phyloP scores from a whole-genome alignment of 2,329 filamentous ascomycete species.

The Berkeleyomyces basicola region DNA sequence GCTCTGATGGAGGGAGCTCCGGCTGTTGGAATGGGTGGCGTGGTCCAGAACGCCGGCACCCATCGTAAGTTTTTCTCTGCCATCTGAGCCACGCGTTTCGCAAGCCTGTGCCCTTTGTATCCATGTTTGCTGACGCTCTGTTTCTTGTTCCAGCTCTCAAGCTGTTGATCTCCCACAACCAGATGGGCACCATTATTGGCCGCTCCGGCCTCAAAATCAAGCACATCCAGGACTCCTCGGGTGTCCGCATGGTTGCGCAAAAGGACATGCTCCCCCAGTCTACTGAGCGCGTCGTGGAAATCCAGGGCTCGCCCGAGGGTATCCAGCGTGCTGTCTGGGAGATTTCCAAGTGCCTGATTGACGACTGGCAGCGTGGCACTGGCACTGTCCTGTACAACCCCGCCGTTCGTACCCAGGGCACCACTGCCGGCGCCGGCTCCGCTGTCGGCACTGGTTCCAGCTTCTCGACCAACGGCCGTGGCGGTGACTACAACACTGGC shows the following conservation, averaged over 20 bases:
- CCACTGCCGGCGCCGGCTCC: conserved; percentile 33
- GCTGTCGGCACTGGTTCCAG: conserved; percentile 24
- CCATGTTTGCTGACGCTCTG: not conserved
- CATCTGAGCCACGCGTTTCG: not conserved
- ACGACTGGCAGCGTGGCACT: conserved; percentile 94
- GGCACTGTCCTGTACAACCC: conserved; percentile 97
- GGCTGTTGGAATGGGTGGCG: conserved; percentile 87
- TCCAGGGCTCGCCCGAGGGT: conserved; percentile 85
- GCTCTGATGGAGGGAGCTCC: conserved; percentile 85
- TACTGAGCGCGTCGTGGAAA: conserved; percentile 92
- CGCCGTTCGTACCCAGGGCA: conserved; percentile 66
- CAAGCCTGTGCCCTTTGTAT: not conserved
- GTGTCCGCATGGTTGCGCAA: conserved; percentile 96
- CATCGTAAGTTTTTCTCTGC: conserved; percentile 53
- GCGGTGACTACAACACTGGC: conserved; percentile 39
- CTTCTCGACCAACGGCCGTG: conserved; percentile 25
- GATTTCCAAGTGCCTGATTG: conserved; percentile 94
- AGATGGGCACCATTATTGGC: conserved; percentile 99
- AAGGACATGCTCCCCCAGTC: conserved; percentile 99
- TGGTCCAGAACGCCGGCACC: conserved; percentile 73
- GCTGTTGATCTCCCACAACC: conserved; percentile 96
- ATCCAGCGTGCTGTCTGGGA: conserved; percentile 97
- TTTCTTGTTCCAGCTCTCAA: conserved; percentile 57
- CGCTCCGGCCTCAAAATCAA: conserved; percentile 96
- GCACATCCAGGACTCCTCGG: conserved; percentile 92